Base-by-base conservation (phyloP, 2,329 filamentous ascomycete genomes). In the Alternaria novae-zelandiae region DNA sequence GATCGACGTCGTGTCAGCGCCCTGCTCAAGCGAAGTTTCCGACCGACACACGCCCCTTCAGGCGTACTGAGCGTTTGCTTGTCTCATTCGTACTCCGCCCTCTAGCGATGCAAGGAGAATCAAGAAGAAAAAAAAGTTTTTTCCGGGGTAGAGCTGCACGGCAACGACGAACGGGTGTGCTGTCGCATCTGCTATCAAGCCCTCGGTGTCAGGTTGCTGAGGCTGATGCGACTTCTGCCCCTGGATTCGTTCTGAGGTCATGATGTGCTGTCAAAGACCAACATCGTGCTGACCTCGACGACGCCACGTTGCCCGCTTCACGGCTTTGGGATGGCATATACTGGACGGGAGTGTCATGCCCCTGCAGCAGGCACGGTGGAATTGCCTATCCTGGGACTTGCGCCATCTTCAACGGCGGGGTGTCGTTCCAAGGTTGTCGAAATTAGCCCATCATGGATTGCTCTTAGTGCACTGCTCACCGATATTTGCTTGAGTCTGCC, bases 1-100 rank as follows among this genome's bases (percentile, higher is more conserved):
- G 70, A 71, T 72, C 70, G 70, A 72, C 68, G 63, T 65, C 67
- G 70, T 76, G 70, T 73, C 73, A 75, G 73, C 72, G 72, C 72
- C 70, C 64, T 54, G 57, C 46, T 61, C 53, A 66, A 66, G 66
- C 63, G 66, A 69, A 64, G 64, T 66, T 61, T 65, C 67, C 66
- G 65, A 67, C 68, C 67, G 57, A 57, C 57, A 68, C 71, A 66
- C 60, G 58, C 63, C 53, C 72, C 63, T 36, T 54, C 53, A 50
- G 28, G 32, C 46, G 21, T n/a, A 30, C 56, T 17, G 63, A 68
- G 64, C 69, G 60, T 66, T 62, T 66, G 66, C 68, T 69, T 66
- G 70, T 71, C 63, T 70, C 61, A 61, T 72, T 70, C 70, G 25
- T 49, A 63, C 44, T 61, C 58, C 56, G 58, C 55, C 49, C 64